phyloP scores from a whole-genome alignment of 2,329 filamentous ascomycete genomes.

The Claviceps africana region DNA sequence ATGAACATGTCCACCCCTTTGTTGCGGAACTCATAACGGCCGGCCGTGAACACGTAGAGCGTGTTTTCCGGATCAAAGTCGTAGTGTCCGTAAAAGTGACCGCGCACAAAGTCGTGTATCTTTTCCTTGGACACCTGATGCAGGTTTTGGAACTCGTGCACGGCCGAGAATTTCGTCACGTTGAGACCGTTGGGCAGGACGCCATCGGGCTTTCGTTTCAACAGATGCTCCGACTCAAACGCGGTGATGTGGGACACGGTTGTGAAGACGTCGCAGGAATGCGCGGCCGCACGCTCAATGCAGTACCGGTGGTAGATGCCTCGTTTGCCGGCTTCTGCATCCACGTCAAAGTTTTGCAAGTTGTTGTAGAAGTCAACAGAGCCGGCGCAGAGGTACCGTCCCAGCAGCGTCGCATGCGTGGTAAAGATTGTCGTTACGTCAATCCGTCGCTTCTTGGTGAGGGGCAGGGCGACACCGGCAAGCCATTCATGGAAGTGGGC shows the following conservation, averaged over 20 bases:
- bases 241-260: conserved; percentile 98
- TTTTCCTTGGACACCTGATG: conserved; percentile 95
- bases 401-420: conserved; percentile 88
- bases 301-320: conserved; percentile 98
- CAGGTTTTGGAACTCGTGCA: conserved; percentile 97
- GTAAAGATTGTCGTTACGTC: conserved; percentile 98
- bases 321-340: conserved; percentile 90
- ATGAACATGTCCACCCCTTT: conserved; percentile 99
- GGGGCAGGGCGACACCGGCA: conserved; percentile 78
- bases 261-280: conserved; percentile 91
- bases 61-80: conserved; percentile 96
- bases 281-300: conserved; percentile 86
- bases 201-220: conserved; percentile 95
- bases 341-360: conserved; percentile 89
- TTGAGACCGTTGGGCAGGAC: conserved; percentile 94
- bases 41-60: conserved; percentile 92
- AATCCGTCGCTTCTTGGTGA: conserved; percentile 87
- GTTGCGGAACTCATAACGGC: conserved; percentile 94
- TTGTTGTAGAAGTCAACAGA: conserved; percentile 99
- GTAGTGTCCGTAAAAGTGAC: conserved; percentile 96
- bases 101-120: conserved; percentile 95
- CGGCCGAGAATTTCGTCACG: conserved; percentile 90
- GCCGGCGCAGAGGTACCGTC: conserved; percentile 89
- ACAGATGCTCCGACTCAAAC: conserved; percentile 91
- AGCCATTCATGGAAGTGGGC: conserved; percentile 99